Evolutionary conservation across 345 rosid genomes (phyloP).

Genomic region (Turritis glabra): DNA sequence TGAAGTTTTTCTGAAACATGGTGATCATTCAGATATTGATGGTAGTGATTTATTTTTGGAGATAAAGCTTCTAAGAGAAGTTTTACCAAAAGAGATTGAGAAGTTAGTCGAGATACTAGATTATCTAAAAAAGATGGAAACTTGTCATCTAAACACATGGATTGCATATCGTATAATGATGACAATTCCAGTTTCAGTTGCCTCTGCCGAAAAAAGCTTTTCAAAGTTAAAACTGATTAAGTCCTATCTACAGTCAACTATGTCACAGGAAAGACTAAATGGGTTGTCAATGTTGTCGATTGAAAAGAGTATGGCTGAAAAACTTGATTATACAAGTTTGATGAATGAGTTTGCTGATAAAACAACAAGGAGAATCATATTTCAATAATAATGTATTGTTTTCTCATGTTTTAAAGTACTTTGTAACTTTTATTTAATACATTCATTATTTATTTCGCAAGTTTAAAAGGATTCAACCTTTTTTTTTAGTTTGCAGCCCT

Average conservation of each 20-base stretch:
- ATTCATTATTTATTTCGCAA: too few species aligned
- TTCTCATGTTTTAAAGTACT: too few species aligned
- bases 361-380: neutral
- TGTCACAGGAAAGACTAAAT: neutral
- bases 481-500: too few species aligned
- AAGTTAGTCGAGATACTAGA: neutral
- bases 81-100: neutral
- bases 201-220: too few species aligned
- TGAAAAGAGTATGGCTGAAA: neutral
- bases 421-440: too few species aligned
- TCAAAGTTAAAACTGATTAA: too few species aligned
- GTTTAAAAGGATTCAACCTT: too few species aligned
- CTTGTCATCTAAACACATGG: neutral
- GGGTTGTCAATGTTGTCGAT: neutral
- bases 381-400: neutral
- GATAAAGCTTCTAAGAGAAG: neutral
- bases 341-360: neutral
- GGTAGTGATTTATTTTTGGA: neutral
- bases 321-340: neutral
- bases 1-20: neutral
- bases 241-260: too few species aligned
- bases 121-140: neutral
- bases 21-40: neutral
- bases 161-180: too few species aligned
- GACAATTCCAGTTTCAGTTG: too few species aligned